phyloP scores from a whole-genome alignment of 805 yeast genomes.

The Spathaspora hagerdaliae region DNA sequence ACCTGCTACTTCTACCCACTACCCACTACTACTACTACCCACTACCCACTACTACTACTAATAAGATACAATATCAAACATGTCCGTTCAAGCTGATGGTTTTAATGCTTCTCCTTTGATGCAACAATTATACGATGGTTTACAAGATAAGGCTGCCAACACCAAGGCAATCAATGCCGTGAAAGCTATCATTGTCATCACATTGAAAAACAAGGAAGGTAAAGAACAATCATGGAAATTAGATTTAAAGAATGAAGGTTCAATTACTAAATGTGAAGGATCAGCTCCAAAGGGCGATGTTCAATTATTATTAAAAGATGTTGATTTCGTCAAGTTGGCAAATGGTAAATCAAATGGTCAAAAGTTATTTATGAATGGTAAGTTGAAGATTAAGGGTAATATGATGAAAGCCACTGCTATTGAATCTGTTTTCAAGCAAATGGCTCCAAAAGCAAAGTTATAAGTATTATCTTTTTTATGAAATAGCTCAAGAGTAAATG shows the following conservation, averaged over 20 bases:
- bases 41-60: too few relatives aligned
- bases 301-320: conserved; percentile 60
- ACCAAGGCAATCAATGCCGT: conserved; percentile 45
- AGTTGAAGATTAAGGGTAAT: conserved; percentile 83
- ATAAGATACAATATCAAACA: background rate
- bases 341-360: conserved; percentile 82
- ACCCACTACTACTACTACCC: too few relatives aligned
- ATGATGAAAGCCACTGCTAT: conserved; percentile 84
- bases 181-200: conserved; percentile 61
- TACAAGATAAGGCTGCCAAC: conserved; percentile 30
- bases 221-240: conserved; percentile 61
- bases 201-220: conserved; percentile 59
- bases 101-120: conserved; percentile 42
- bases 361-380: conserved; percentile 78
- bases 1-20: too few relatives aligned
- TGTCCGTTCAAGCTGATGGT: conserved; percentile 29
- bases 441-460: conserved; percentile 43
- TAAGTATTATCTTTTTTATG: conserved; percentile 11
- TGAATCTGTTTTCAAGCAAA: conserved; percentile 59
- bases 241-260: conserved; percentile 62
- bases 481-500: too few relatives aligned
- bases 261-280: conserved; percentile 36
- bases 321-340: conserved; percentile 66
- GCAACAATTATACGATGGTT: conserved; percentile 34
- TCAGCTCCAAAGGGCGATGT: conserved; percentile 56